Conservation (phyloP, 2,329 filamentous ascomycete species). For the Colletotrichum incanum region DNA sequence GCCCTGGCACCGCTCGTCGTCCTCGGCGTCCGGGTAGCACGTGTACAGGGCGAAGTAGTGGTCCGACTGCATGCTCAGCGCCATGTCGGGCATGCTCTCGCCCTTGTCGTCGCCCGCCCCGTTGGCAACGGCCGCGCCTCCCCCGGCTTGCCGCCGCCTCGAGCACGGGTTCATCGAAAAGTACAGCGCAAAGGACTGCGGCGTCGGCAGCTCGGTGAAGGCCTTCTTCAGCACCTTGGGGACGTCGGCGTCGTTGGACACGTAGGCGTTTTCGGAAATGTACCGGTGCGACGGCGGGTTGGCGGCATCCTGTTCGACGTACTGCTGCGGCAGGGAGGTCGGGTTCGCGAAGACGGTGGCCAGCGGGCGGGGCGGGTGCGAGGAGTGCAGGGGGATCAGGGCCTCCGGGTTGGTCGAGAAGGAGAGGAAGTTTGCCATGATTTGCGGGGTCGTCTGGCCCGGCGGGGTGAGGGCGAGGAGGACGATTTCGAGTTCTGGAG, state of each 20-base stretch:
- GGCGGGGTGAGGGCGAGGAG: constrained; percentile 52
- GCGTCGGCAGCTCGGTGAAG: constrained; percentile 63
- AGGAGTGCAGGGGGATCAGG: constrained; percentile 29
- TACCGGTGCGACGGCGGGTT: constrained; percentile 67
- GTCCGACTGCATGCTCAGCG: constrained; percentile 68
- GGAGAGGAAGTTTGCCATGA: constrained; percentile 57
- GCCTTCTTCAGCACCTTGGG: constrained; percentile 60
- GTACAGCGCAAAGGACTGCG: constrained; percentile 64
- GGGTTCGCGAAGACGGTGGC: constrained; percentile 54
- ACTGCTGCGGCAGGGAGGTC: constrained; percentile 59
- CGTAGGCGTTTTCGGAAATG: constrained; percentile 65
- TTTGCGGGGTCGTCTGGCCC: constrained; percentile 48
- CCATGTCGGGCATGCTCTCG: constrained; percentile 62
- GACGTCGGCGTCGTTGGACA: constrained; percentile 63
- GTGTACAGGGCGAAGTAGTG: constrained; percentile 71
- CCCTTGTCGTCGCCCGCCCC: constrained; percentile 46
- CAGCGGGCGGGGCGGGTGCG: constrained; percentile 44
- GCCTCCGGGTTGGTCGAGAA: constrained; percentile 55
- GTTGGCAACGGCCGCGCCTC: constrained; percentile 42
- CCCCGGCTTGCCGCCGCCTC: constrained; percentile 46
- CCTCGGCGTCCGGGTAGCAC: constrained; percentile 62
- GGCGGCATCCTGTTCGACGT: constrained; percentile 59
- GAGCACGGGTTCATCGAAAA: constrained; percentile 67
- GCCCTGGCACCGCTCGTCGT: constrained; percentile 59
- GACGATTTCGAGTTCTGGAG: constrained; percentile 59